These are phyloP conservation scores for Fraxinus nigra DNA, from an alignment of 305 asterid genomes.

Conservation along the genomic window DNA sequence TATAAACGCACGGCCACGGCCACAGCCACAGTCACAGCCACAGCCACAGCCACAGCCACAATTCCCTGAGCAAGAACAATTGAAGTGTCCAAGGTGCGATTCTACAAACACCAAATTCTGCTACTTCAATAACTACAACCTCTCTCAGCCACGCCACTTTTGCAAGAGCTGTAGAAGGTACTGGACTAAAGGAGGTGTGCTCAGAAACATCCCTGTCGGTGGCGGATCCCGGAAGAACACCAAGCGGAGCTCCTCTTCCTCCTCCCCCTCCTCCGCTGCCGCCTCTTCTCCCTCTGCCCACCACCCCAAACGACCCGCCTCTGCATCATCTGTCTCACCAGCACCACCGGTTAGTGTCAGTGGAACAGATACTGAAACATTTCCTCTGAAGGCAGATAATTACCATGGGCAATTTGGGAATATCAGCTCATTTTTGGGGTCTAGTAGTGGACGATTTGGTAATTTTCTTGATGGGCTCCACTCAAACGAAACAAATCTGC, in stretches of 20 bases:
- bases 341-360: background rate
- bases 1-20: constrained; percentile 19
- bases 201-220: constrained; percentile 85
- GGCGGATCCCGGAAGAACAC: constrained; percentile 74
- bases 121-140: constrained; percentile 84
- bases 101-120: constrained; percentile 83
- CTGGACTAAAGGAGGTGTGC: constrained; percentile 92
- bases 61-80: constrained; percentile 58
- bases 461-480: constrained; percentile 42
- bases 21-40: constrained; percentile 6
- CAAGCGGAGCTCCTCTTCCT: constrained; percentile 53
- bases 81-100: constrained; percentile 83
- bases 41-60: constrained; percentile 21
- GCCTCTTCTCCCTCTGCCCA: constrained; percentile 4
- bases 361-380: constrained; percentile 16
- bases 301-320: constrained; percentile 32
- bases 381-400: constrained; percentile 28
- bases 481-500: constrained; percentile 41
- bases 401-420: constrained; percentile 42
- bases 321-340: constrained; percentile 22
- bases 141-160: constrained; percentile 92
- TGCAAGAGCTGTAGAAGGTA: constrained; percentile 79
- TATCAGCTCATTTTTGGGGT: constrained; percentile 53
- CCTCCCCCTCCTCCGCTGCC: constrained; percentile 27
- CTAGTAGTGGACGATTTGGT: constrained; percentile 57